Base-by-base conservation (phyloP, 352 stramenopile species). In the Phytophthora melonis region DNA sequence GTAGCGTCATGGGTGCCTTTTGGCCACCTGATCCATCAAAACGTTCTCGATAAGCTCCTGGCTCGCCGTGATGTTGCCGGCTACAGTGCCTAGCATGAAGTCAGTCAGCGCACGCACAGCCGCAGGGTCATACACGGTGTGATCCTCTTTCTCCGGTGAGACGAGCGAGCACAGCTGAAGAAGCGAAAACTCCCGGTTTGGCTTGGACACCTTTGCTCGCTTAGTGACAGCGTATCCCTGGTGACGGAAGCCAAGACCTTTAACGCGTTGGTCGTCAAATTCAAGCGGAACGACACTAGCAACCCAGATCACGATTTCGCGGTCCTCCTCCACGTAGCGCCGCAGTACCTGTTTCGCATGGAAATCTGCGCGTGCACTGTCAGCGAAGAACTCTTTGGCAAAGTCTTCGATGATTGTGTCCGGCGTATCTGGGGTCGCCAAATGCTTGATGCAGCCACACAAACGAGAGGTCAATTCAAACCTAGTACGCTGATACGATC, bases 31-130 rank as follows among this genome's bases (percentile, higher is more conserved):
- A 47, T 82, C 78, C 49, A 86, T 77, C 52, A 86, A 68, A 10
- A 82, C 72, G 32, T 90, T 89, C 56, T 90, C 83, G 43, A 90
- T 87, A 21, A 88, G 80, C 34, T 90, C 77, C 56, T 90, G 79
- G 34, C 75, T 87, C 23, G 77, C 70, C 25, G 79, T 83, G 45
- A 88, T 80, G 30, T 79, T 90, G 10, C 77, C 79, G 49, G 80
- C 75, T 16, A 82, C 78, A 16, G 78, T 80, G 58, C 81, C 80
- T 43, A 90, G 68, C 70, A 88, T 85, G 52, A 90, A 87, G 57
- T 90, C 77, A 16, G 81, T 90, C 27, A 90, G 61, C 5, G 79
- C 77, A 61, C 77, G 77, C 14, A 90, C 79, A 54, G 80, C 83
- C 14, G 66, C 70, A 21, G 72, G 69, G 36, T 84, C 75, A 57